Evolutionary conservation across 1,284 basidiomycete genomes (phyloP), one percentile per base, ranked within the genome.

Genomic region (Cerrena zonata): DNA sequence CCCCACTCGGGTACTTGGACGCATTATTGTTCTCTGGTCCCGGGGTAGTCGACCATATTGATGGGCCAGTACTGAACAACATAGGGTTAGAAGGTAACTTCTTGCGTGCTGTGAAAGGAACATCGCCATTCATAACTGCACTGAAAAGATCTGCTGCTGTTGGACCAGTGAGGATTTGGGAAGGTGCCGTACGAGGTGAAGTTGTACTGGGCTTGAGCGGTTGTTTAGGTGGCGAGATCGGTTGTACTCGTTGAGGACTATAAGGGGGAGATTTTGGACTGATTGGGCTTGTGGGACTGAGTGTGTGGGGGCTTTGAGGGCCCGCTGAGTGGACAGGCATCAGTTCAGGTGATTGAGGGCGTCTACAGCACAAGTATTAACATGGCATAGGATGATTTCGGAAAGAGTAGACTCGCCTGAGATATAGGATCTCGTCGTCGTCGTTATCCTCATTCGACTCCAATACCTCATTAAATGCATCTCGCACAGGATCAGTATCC

Each of bases 401-500:
- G 10, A 53, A 67, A 36, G 51, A 82, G n/a, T n/a, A n/a, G n/a
- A n/a, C n/a, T n/a, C n/a, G n/a, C 81, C 78, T 76, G 40, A 77
- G 80, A 62, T 82, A 86, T 36, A 88, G 76, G 55, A 83, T 83
- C 59, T 82, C 73, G 7, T 78, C 72, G n/a, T 82, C 77, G 2
- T 81, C 78, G n/a, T n/a, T n/a, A 21, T 77, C 75, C 7, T 70
- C 65, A 23, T 69, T 66, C 21, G 70, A 72, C 39, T 73, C 74
- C 23, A 84, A 62, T 2, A 72, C 78, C 48, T 81, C 72, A 24
- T 85, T 68, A 72, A 94, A 91, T 2, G 88, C 91, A 26, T 86
- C 79, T 39, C 81, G 78, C 44, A 94, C 79, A 0, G 86, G 82
- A 61, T 94, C 92, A 55, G 93, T 89, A 45, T 91, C 89, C 2